Conservation (phyloP, 2,329 filamentous ascomycete species). For the Tolypocladium ovalisporum region DNA sequence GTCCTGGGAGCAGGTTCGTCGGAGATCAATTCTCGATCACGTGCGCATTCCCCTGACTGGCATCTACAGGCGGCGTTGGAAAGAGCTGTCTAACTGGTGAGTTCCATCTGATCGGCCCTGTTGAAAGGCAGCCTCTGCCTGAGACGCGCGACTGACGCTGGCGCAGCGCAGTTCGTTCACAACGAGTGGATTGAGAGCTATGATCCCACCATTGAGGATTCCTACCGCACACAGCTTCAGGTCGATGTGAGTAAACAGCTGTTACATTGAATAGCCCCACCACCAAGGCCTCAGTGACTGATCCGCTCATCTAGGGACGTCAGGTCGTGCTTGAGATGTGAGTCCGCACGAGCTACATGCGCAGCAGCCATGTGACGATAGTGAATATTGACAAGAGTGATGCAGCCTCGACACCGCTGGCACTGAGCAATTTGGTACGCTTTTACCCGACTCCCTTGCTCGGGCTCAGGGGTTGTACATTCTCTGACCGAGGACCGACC, state of each 20-base stretch:
- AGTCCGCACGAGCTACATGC: slow-evolving; percentile 18
- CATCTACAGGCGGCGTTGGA: slow-evolving; percentile 63
- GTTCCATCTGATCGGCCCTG: slow-evolving; percentile 9
- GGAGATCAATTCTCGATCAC: slow-evolving; percentile 1
- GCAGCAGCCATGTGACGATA: neutral
- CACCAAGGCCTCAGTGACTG: slow-evolving; percentile 11
- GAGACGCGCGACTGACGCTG: neutral
- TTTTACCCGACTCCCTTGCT: neutral
- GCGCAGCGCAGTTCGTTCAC: slow-evolving; percentile 77
- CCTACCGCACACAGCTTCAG: slow-evolving; percentile 62
- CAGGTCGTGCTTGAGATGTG: slow-evolving; percentile 87
- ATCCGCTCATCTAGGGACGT: slow-evolving; percentile 49
- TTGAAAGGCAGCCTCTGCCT: neutral
- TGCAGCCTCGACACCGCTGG: slow-evolving; percentile 74
- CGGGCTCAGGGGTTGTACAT: neutral
- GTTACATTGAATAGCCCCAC: neutral
- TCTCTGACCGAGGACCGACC: neutral
- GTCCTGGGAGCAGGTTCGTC: slow-evolving; percentile 66
- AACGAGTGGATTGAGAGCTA: slow-evolving; percentile 90
- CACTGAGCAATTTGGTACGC: slow-evolving; percentile 79
- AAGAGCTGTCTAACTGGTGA: slow-evolving; percentile 87
- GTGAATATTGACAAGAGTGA: slow-evolving; percentile 10
- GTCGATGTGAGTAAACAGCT: slow-evolving; percentile 61
- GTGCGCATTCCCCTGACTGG: slow-evolving; percentile 17
- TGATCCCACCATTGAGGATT: slow-evolving; percentile 70